phyloP scores from a whole-genome alignment of 75 land plant species.

The Ceratopteris richardii region DNA sequence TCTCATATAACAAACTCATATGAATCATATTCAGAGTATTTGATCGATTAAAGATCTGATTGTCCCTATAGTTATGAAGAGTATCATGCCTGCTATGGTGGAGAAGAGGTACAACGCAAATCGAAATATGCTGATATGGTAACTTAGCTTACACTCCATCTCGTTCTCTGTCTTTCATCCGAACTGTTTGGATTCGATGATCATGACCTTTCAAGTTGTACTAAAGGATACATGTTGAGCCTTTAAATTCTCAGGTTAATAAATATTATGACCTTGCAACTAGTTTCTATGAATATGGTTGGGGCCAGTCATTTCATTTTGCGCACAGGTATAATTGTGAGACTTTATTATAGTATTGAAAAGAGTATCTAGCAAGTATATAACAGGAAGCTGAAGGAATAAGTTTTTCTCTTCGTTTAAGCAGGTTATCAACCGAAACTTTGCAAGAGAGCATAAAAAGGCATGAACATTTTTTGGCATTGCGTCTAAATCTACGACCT shows the following conservation, averaged over 20 bases:
- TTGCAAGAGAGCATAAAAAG: slow-evolving; percentile 90
- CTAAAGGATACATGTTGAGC: not conserved
- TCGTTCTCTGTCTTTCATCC: too few relatives aligned
- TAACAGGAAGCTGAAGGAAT: too few relatives aligned
- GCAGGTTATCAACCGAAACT: slow-evolving; percentile 86
- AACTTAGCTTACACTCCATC: too few relatives aligned
- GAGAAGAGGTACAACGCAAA: slow-evolving; percentile 59
- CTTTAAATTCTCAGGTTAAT: slow-evolving; percentile 83
- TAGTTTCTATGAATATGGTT: slow-evolving; percentile 98
- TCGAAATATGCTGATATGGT: slow-evolving; percentile 84
- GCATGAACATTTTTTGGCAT: slow-evolving; percentile 94
- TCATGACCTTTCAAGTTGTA: not conserved
- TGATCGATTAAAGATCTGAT: too few relatives aligned
- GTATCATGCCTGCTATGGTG: slow-evolving; percentile 68
- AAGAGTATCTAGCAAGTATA: too few relatives aligned
- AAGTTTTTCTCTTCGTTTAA: not conserved
- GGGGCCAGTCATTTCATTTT: slow-evolving; percentile 97
- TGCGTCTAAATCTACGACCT: slow-evolving; percentile 70
- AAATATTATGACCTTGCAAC: slow-evolving; percentile 95
- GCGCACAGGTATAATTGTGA: slow-evolving; percentile 55
- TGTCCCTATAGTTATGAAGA: slow-evolving; percentile 66
- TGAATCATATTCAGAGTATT: too few relatives aligned
- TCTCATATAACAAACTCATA: too few relatives aligned
- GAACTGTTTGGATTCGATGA: too few relatives aligned
- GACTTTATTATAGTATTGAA: not conserved